Evolutionary conservation across 2,329 filamentous ascomycete genomes (phyloP).

Genomic region (Aureobasidium leucospermi): DNA sequence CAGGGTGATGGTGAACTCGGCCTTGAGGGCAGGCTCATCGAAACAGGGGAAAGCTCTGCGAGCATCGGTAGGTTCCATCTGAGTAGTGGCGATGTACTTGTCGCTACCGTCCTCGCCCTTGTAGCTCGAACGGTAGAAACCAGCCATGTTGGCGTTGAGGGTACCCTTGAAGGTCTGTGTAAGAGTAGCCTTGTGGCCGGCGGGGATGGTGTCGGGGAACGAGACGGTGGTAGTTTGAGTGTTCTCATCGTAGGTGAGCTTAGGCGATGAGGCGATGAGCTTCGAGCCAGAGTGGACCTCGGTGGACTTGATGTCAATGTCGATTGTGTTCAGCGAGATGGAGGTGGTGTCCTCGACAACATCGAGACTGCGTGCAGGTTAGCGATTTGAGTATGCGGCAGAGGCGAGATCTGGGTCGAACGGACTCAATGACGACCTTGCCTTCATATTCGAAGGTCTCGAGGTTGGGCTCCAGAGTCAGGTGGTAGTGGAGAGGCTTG

Average conservation of each 20-base stretch:
- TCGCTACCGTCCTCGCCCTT: constrained; percentile 72
- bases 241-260: constrained; percentile 66
- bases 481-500: constrained; percentile 82
- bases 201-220: constrained; percentile 64
- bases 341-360: constrained; percentile 77
- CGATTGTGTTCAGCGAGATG: constrained; percentile 79
- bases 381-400: neutral
- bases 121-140: constrained; percentile 94
- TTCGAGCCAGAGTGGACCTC: constrained; percentile 57
- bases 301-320: constrained; percentile 73
- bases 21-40: constrained; percentile 90
- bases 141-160: constrained; percentile 92
- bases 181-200: constrained; percentile 70
- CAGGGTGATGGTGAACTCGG: constrained; percentile 83
- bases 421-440: constrained; percentile 70
- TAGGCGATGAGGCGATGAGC: constrained; percentile 54
- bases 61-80: constrained; percentile 96
- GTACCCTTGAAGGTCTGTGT: constrained; percentile 70
- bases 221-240: constrained; percentile 75
- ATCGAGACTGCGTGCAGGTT: constrained; percentile 51
- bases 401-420: neutral
- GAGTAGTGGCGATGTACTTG: constrained; percentile 79
- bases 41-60: constrained; percentile 92
- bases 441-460: constrained; percentile 82
- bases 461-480: constrained; percentile 87